These are phyloP conservation scores for Lipomyces yarrowii DNA, from an alignment of 1,139 yeast species.

Conservation along the genomic window DNA sequence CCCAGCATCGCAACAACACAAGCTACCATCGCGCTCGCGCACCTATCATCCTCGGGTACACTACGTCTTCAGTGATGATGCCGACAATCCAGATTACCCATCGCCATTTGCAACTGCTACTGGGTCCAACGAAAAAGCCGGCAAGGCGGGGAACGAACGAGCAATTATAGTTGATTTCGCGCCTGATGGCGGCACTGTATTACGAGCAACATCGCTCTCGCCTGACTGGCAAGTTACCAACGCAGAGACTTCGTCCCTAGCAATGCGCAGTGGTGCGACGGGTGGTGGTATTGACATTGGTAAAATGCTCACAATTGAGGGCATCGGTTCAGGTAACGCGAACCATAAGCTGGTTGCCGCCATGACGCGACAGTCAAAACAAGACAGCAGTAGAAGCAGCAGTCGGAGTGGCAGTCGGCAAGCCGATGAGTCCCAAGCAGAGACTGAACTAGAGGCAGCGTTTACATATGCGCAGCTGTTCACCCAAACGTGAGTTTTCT, in stretches of 20 bases:
- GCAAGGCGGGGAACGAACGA: conserved; percentile 32
- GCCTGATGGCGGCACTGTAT: conserved; percentile 39
- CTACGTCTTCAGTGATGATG: conserved; percentile 46
- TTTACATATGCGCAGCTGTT: conserved; percentile 3
- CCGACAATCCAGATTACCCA: conserved; percentile 13
- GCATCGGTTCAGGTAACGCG: conserved; percentile 6
- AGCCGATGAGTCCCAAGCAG: background rate
- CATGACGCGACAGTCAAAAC: background rate
- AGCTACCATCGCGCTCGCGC: background rate
- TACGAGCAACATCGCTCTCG: conserved; percentile 41
- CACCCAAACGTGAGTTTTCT: background rate
- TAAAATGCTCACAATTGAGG: conserved; percentile 22
- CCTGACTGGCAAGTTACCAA: conserved; percentile 45
- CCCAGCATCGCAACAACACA: background rate
- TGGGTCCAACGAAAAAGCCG: conserved; percentile 1
- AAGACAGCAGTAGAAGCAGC: background rate
- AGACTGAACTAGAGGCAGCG: conserved; percentile 1
- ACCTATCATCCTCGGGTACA: conserved; percentile 36
- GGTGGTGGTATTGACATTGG: conserved; percentile 20
- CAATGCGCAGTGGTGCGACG: conserved; percentile 23
- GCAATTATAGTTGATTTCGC: conserved; percentile 45
- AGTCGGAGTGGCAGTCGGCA: background rate
- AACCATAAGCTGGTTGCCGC: background rate
- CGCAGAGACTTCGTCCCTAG: conserved; percentile 28
- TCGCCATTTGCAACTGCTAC: conserved; percentile 11